Base-by-base conservation (phyloP, 2,329 filamentous ascomycete species). In the Aaosphaeria pasadenensis region DNA sequence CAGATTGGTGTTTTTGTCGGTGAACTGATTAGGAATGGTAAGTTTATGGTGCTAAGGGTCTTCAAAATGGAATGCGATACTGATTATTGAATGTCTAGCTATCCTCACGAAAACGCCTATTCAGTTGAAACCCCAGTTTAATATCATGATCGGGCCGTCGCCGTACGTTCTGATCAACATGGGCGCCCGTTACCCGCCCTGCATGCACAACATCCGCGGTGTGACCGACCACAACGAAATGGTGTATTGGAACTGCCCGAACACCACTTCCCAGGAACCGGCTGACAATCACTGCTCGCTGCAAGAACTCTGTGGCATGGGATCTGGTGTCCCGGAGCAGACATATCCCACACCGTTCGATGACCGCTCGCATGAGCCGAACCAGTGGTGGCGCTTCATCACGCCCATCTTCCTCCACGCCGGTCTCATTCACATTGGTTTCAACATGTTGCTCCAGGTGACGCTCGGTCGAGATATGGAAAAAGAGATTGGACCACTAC, bases 351-450 rank as follows among this genome's bases (percentile, higher is more conserved):
- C 76, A 39, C 69, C 73, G 39, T 64, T 80, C 44, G 79, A 83
- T 58, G 77, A 85, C 50, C 67, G 69, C 7, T 74, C 84, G 1
- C 76, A 86, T 2, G 79, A 83, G 51, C 94, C 94, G 0, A 85
- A 97, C 66, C 94, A 99, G 70, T 99, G 94, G 94, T 99, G 83
- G 73, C 88, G 94, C 51, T 97, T 99, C 75, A 96, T 99, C 64
- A 76, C 87, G 1, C 92, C 94, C 36, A 96, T 99, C 52, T 99
- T 99, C 74, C 77, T 99, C 61, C 94, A 99, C 63, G 91, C 90
- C 1, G 94, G 94, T 11, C 74, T 99, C 47, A 86, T 99, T 53
- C 94, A 99, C 66, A 96, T 99, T 49, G 89, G 84, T 11, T 96
- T 97, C 79, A 99, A 99, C 71, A 79, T 99, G 72, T 79, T 97